Percentiles rank a stretch among this genome's conserved stretches.
Conservation (phyloP, 73 alveolate genomes). For the Paramecium tetraurelia region DNA sequence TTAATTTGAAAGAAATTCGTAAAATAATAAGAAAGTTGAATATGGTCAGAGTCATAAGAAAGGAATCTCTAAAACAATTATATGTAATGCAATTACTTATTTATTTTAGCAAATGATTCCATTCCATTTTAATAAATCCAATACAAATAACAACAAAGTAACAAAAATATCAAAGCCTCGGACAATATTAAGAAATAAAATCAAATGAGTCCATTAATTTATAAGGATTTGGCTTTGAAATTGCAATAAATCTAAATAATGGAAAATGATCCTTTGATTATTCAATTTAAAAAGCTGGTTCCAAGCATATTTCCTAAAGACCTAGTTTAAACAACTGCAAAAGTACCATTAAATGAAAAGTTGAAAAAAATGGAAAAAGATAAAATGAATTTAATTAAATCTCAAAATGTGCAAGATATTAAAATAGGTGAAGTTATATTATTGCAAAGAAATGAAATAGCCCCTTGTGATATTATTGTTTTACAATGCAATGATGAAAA, state of each 20-base stretch:
- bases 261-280: neutral
- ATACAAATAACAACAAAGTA: neutral
- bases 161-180: neutral
- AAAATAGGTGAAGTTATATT: neutral
- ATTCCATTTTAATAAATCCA: neutral
- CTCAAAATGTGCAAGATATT: neutral
- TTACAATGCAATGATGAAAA: neutral
- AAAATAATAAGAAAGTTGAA: neutral
- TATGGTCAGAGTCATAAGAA: neutral
- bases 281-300: neutral
- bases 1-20: neutral
- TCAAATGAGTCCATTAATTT: neutral
- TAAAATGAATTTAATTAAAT: conserved; percentile 8
- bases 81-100: neutral
- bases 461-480: neutral
- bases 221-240: neutral
- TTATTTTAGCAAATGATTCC: neutral
- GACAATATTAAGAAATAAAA: neutral
- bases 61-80: neutral
- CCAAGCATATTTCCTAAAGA: neutral
- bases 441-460: conserved; percentile 15
- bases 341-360: neutral
- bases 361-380: neutral
- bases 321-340: neutral
- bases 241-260: neutral